Base-by-base conservation (phyloP, 2,329 filamentous ascomycete genomes). In the Penicillium sclerotiorum region DNA sequence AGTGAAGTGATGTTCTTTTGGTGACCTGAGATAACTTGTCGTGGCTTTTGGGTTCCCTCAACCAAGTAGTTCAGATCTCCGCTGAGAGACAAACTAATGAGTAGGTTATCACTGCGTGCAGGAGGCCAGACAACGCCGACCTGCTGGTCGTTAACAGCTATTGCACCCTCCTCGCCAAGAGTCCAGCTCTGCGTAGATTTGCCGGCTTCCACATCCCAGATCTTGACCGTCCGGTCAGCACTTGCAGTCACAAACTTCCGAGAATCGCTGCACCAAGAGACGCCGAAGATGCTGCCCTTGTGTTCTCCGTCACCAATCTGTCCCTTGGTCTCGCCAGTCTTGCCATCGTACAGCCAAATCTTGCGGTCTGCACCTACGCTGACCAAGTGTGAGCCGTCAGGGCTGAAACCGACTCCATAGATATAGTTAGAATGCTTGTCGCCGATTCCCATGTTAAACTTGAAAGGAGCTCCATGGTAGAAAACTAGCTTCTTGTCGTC, bases 271-370 rank as follows among this genome's bases (percentile, higher is more conserved):
- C 89, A 83, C 94, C 94, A 99, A 15, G 89, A 90, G 5, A 97
- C 85, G 18, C 87, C 87, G 66, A 96, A 95, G 50, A 99, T 94
- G 68, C 90, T 95, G 40, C 94, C 94, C 5, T 86, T 93, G 70
- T 99, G 94, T 58, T 93, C 87, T 8, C 88, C 88, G 51, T 76
- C 73, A 7, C 72, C 69, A 61, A 99, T 87, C 60, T 89, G 81
- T 51, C 77, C 82, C 37, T 85, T 89, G 1, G 87, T 81, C 67
- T 96, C 91, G 23, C 94, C 94, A 13, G 91, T 96, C 80, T 95
- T 96, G 55, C 93, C 94, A 68, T 99, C 91, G 68, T 96, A 99
- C 8, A 99, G 77, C 79, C 94, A 95, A 58, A 99, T 96, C 66
- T 84, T 85, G 68, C 86, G 86, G 72, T 99, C 94, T n/a, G 89